These are phyloP conservation scores for Vitis riparia DNA, from an alignment of 164 flowering plant genomes.

Conservation along the genomic window DNA sequence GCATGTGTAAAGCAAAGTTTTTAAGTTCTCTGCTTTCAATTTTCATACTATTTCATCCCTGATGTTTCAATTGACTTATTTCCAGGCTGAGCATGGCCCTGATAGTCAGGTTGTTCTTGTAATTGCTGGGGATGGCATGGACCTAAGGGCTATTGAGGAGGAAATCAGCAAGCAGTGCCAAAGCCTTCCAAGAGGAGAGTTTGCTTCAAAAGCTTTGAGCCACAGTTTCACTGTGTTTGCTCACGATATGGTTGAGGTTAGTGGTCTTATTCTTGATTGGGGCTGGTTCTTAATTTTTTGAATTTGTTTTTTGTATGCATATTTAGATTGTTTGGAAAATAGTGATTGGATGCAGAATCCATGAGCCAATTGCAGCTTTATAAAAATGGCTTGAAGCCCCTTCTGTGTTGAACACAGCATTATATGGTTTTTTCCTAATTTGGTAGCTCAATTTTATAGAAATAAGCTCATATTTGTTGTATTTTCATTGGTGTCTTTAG, in stretches of 20 bases:
- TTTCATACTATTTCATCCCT: neutral
- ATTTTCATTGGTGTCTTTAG: no score
- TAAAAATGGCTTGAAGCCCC: neutral
- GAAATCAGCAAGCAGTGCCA: slow-evolving; percentile 79
- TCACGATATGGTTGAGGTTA: slow-evolving; percentile 89
- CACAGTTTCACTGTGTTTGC: slow-evolving; percentile 87
- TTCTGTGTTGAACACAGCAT: no score
- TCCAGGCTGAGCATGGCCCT: slow-evolving; percentile 99
- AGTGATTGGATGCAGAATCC: neutral
- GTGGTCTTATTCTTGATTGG: slow-evolving; percentile 18
- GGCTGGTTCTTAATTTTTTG: neutral
- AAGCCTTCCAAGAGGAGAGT: slow-evolving; percentile 82
- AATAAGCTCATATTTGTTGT: no score
- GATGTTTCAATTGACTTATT: slow-evolving; percentile 10
- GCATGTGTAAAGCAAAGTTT: neutral
- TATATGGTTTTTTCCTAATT: no score
- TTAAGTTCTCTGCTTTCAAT: neutral
- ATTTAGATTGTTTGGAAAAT: neutral
- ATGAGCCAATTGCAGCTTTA: neutral
- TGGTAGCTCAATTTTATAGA: no score
- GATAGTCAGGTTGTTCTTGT: slow-evolving; percentile 98
- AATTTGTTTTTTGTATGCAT: no score
- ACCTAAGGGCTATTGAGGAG: slow-evolving; percentile 63
- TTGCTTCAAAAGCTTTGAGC: slow-evolving; percentile 77
- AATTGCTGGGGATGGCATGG: slow-evolving; percentile 79